These are phyloP conservation scores for Vigna hirtella DNA, from an alignment of 306 rosid genomes.

Conservation along the genomic window DNA sequence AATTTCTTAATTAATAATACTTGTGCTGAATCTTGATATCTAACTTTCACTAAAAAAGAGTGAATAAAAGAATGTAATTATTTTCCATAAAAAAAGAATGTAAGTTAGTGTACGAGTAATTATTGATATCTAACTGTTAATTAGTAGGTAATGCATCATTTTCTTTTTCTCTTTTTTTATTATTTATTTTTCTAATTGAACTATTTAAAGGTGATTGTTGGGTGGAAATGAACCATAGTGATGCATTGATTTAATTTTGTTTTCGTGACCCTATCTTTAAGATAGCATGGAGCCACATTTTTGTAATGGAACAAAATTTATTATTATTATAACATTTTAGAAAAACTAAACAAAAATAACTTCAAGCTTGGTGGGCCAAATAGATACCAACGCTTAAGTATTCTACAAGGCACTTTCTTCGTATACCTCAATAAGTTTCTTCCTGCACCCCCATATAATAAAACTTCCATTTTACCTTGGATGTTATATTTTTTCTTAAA, in stretches of 20 bases:
- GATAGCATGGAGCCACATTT: background rate
- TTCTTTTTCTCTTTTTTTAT: slow-evolving; percentile 20
- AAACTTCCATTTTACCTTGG: no score
- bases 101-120: background rate
- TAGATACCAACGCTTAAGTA: background rate
- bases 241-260: slow-evolving; percentile 6
- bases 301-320: background rate
- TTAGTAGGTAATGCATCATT: slow-evolving; percentile 37
- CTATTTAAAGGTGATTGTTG: slow-evolving; percentile 16
- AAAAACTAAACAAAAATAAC: no score
- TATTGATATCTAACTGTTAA: slow-evolving; percentile 15
- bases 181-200: slow-evolving; percentile 29
- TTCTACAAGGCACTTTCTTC: background rate
- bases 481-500: no score
- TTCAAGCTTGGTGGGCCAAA: background rate
- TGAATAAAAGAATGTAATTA: slow-evolving; percentile 23
- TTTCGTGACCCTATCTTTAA: background rate
- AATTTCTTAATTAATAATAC: slow-evolving; percentile 36
- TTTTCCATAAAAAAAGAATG: background rate
- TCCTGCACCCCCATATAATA: no score
- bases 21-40: slow-evolving; percentile 50
- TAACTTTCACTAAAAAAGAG: slow-evolving; percentile 47
- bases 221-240: slow-evolving; percentile 36
- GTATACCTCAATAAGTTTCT: no score
- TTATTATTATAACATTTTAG: background rate